Conservation (phyloP, 192 early-diverging fungal genomes). For the Phycomyces blakesleeanus region DNA sequence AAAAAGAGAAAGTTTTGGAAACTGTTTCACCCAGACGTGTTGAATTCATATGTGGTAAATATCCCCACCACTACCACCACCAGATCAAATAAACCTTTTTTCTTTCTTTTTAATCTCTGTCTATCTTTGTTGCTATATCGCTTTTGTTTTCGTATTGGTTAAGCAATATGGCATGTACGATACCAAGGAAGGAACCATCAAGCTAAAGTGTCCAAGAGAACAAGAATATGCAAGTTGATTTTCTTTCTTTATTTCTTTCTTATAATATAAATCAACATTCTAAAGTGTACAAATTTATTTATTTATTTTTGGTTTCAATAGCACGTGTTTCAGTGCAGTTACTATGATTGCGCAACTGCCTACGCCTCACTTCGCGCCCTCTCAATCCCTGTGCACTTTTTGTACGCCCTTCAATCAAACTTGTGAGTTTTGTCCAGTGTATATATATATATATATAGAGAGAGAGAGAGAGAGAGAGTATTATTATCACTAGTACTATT, state of each 20-base stretch:
- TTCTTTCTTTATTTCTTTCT: too few species aligned
- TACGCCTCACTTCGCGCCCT: slow-evolving; percentile 30
- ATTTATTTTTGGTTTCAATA: neutral
- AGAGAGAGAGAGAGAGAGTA: too few species aligned
- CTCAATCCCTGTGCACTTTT: slow-evolving; percentile 37
- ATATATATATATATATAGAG: too few species aligned
- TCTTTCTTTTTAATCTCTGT: too few species aligned
- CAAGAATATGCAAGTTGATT: slow-evolving; percentile 43
- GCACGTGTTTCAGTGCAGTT: slow-evolving; percentile 17
- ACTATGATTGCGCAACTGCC: slow-evolving; percentile 19
- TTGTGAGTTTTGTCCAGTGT: too few species aligned
- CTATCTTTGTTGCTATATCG: neutral
- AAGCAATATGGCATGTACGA: slow-evolving; percentile 47
- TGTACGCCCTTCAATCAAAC: slow-evolving; percentile 34
- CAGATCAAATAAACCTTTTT: too few species aligned
- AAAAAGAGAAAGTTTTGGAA: slow-evolving; percentile 34
- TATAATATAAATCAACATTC: too few species aligned
- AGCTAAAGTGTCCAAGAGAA: slow-evolving; percentile 40
- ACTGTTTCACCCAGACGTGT: slow-evolving; percentile 44
- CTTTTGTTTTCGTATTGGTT: neutral
- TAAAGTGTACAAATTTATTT: too few species aligned
- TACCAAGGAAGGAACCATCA: slow-evolving; percentile 33
- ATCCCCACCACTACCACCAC: too few species aligned
- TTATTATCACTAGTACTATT: too few species aligned
- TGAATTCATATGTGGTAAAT: slow-evolving; percentile 53